These are phyloP conservation scores for Echites panduratus DNA, from an alignment of 257 asterid species.

Conservation along the genomic window DNA sequence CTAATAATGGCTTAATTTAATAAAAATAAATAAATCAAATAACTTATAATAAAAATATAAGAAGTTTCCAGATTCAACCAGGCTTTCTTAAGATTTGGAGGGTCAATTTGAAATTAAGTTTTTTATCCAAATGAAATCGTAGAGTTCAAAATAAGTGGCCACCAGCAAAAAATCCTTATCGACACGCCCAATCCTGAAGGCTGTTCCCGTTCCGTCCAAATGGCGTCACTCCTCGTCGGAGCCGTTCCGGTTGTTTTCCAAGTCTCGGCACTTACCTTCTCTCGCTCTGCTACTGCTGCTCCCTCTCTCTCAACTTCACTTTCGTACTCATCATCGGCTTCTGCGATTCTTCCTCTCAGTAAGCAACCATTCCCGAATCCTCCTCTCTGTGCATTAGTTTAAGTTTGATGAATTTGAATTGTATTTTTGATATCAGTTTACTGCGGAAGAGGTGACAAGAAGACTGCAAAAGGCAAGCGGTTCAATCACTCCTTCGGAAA, in stretches of 20 bases:
- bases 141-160: conserved; percentile 1
- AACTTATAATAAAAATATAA: no score
- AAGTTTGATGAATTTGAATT: not conserved
- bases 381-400: not conserved
- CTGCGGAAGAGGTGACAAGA: conserved; percentile 96
- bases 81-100: not conserved
- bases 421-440: conserved; percentile 39
- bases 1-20: no score
- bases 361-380: conserved; percentile 20
- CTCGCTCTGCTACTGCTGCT: conserved; percentile 23
- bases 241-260: conserved; percentile 60
- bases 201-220: conserved; percentile 9
- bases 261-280: conserved; percentile 36
- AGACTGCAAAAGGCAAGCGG: conserved; percentile 93
- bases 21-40: no score
- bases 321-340: conserved; percentile 25
- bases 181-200: not conserved
- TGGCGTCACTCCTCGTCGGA: conserved; percentile 62
- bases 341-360: conserved; percentile 53
- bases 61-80: not conserved
- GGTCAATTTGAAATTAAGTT: not conserved
- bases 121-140: conserved; percentile 24
- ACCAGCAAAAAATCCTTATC: not conserved
- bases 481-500: conserved; percentile 93
- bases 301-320: conserved; percentile 20